Base-by-base conservation (phyloP, 352 stramenopile species). In the Globisporangium middletonii region DNA sequence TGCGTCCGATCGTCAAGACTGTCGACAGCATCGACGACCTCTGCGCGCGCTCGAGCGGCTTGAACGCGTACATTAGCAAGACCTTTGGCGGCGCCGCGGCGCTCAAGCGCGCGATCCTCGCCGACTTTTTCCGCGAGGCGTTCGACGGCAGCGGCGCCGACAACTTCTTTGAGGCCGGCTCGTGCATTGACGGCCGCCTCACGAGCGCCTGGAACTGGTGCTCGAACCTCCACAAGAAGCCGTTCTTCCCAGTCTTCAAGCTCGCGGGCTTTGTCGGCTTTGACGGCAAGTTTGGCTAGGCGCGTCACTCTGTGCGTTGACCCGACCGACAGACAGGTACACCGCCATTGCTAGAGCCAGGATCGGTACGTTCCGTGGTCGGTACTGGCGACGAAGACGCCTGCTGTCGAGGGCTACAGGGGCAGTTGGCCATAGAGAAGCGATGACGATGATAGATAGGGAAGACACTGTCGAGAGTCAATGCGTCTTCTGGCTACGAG, bases 121-220 rank as follows among this genome's bases (percentile, higher is more conserved):
- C 94, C 12, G 95, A 98, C 63, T 99, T 99, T 60, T 99, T 98
- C 76, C 78, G 86, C 45, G 94, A 96, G 47, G 96, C 94, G 8
- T 99, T 99, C 67, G 95, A 98, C 64, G 95, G 95, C 38, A 97
- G 86, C 55, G 92, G 94, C 33, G 92, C 85, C 35, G 90, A 98
- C 69, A 98, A 98, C 64, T 98, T 97, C 59, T 98, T 98, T 54
- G 94, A 98, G 51, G 94, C 95, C 11, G 94, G 93, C 6, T 97
- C 83, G 50, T 99, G 96, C 65, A 98, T 99, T 60, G 96, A 99
- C 69, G 96, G 96, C 12, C 78, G 95, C 6, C 86, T 99, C 52
- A 99, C 95, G 37, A 98, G 87, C 44, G 95, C 96, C 5, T 99
- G 96, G 95, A 98, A 99, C 73, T 99, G 95, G 95, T 99, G 95